phyloP scores from a whole-genome alignment of 202 grass and related monocot species.

The Hordeum pubiflorum region DNA sequence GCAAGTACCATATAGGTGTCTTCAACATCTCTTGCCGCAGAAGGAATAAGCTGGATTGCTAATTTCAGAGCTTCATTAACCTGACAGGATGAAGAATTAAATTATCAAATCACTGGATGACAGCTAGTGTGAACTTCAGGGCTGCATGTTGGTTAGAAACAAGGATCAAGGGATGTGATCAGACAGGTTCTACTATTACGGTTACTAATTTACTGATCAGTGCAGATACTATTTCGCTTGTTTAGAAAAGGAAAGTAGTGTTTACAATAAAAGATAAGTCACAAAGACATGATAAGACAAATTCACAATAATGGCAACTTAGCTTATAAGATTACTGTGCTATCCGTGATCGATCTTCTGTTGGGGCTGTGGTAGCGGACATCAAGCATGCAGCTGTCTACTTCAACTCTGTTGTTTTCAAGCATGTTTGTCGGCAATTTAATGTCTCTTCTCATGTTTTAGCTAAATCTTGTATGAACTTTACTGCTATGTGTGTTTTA shows the following conservation, averaged over 20 bases:
- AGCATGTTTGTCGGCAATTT: too few species aligned
- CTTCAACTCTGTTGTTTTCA: too few species aligned
- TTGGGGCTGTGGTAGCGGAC: too few species aligned
- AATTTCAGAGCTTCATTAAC: slow-evolving; percentile 86
- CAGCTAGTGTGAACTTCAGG: not conserved
- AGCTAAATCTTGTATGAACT: too few species aligned
- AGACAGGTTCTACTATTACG: not conserved
- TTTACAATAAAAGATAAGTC: not conserved
- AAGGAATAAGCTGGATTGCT: slow-evolving; percentile 82
- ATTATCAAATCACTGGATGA: slow-evolving; percentile 3
- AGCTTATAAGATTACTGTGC: not conserved
- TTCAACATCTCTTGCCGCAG: slow-evolving; percentile 46
- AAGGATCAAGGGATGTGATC: not conserved
- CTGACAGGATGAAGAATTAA: slow-evolving; percentile 42
- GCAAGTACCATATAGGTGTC: slow-evolving; percentile 50
- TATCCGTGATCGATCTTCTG: too few species aligned
- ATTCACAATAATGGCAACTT: not conserved
- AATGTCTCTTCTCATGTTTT: too few species aligned
- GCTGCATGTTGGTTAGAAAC: not conserved
- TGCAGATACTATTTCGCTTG: not conserved
- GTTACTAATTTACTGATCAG: not conserved
- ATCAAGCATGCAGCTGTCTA: too few species aligned
- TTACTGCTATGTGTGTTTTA: too few species aligned
- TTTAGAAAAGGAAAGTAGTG: not conserved
- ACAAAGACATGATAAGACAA: not conserved